Percentiles rank a stretch among this genome's conserved stretches.
Evolutionary conservation across 2,329 filamentous ascomycete genomes (phyloP).

Genomic region (Venturia carpophila): DNA sequence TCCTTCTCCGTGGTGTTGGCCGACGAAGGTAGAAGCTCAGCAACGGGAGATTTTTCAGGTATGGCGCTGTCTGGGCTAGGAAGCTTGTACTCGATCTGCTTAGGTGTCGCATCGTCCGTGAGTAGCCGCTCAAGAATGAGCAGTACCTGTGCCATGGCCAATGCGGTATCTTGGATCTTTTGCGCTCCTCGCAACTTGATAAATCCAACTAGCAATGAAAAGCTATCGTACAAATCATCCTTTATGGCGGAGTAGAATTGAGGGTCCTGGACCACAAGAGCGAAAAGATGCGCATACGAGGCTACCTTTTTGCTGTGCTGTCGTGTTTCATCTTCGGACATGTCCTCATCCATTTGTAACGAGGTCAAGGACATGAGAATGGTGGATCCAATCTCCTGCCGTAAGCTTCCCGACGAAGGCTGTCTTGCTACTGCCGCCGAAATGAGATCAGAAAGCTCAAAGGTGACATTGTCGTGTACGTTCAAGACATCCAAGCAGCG

Average conservation of each 20-base stretch:
- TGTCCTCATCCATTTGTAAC: constrained; percentile 49
- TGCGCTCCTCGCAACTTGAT: constrained; percentile 62
- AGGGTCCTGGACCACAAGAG: constrained; percentile 74
- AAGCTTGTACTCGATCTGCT: constrained; percentile 61
- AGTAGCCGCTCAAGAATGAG: constrained; percentile 84
- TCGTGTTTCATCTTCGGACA: constrained; percentile 31
- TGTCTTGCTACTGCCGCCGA: constrained; percentile 58
- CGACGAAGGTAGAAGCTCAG: constrained; percentile 46
- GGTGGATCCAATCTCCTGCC: constrained; percentile 72
- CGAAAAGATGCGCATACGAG: constrained; percentile 85
- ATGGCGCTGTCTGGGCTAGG: constrained; percentile 39
- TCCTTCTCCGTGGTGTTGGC: constrained; percentile 58
- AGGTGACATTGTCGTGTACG: constrained; percentile 77
- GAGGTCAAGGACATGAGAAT: constrained; percentile 76
- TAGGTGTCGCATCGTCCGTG: constrained; percentile 79
- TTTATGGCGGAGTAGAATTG: constrained; percentile 72
- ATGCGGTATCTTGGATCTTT: constrained; percentile 68
- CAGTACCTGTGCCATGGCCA: constrained; percentile 86
- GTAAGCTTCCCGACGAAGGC: constrained; percentile 49
- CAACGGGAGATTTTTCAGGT: constrained; percentile 45
- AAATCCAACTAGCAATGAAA: constrained; percentile 68
- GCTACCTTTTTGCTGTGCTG: constrained; percentile 63
- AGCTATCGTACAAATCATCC: constrained; percentile 66
- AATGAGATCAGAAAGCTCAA: constrained; percentile 85
- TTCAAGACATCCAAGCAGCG: constrained; percentile 85